Percentiles rank a stretch among this genome's conserved stretches.
These are phyloP conservation scores for Fusarium metavorans DNA, from an alignment of 2,329 filamentous ascomycete genomes.

Conservation along the genomic window DNA sequence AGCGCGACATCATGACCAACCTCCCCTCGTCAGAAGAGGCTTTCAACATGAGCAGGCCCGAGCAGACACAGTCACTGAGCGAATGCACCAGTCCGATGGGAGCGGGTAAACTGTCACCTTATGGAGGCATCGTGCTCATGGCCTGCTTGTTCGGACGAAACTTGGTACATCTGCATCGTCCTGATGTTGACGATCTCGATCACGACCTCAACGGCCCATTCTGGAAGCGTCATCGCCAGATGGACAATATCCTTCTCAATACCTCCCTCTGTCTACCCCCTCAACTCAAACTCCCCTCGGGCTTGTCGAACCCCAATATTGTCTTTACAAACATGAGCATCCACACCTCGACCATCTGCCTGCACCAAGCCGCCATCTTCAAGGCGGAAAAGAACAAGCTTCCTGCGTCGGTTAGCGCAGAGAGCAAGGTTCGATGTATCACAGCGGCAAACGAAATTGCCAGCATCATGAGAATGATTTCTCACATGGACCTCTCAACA, in stretches of 20 bases:
- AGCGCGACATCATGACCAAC: constrained; percentile 89
- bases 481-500: constrained; percentile 84
- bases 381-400: constrained; percentile 92
- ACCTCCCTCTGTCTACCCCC: constrained; percentile 86
- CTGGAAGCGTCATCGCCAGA: constrained; percentile 90
- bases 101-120: constrained; percentile 79
- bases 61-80: constrained; percentile 76
- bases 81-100: constrained; percentile 79
- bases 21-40: constrained; percentile 87
- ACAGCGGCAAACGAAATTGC: constrained; percentile 94
- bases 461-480: constrained; percentile 94
- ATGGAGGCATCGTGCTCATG: constrained; percentile 85
- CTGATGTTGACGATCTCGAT: constrained; percentile 83
- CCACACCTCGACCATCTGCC: constrained; percentile 93
- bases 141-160: constrained; percentile 93
- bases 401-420: constrained; percentile 80
- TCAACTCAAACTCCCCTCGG: constrained; percentile 81
- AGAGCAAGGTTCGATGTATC: constrained; percentile 94
- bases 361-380: constrained; percentile 98
- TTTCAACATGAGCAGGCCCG: constrained; percentile 82
- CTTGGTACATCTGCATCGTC: constrained; percentile 89
- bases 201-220: constrained; percentile 92
- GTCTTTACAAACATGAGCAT: constrained; percentile 98
- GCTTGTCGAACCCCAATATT: constrained; percentile 82
- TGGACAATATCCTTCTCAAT: constrained; percentile 92